A percentile compares a stretch with the other conserved stretches of the same genome.
Evolutionary conservation across 1,284 basidiomycete genomes (phyloP).

Genomic region (Puccinia novopanici): DNA sequence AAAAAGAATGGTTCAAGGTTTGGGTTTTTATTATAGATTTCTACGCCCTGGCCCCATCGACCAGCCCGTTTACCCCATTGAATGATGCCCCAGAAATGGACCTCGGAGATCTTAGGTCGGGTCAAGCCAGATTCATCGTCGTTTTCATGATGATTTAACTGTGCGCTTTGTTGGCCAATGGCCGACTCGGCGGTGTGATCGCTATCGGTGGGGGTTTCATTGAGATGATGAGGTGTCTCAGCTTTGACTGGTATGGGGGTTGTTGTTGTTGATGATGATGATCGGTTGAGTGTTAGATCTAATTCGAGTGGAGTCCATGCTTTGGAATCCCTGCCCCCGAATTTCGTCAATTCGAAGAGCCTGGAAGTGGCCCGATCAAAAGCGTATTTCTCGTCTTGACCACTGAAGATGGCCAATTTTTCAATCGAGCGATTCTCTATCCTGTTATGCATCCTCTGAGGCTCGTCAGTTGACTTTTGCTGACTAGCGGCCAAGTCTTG

Average conservation of each 20-base stretch:
- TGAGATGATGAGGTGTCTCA: background rate
- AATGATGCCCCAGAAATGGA: conserved; percentile 34
- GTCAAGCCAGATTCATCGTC: background rate
- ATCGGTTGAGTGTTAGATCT: background rate
- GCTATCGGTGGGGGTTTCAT: background rate
- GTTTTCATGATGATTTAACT: background rate
- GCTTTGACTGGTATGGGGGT: background rate
- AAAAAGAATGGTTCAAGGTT: background rate
- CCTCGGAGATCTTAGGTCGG: conserved; percentile 18
- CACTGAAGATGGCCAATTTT: conserved; percentile 42
- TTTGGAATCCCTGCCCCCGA: conserved; percentile 29
- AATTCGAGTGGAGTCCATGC: conserved; percentile 38
- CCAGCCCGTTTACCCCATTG: conserved; percentile 45
- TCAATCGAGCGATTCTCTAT: conserved; percentile 1
- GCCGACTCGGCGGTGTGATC: background rate
- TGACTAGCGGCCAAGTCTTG: background rate
- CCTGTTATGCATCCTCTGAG: background rate
- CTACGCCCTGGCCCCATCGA: conserved; percentile 41
- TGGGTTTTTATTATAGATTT: conserved; percentile 1
- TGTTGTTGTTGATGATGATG: background rate
- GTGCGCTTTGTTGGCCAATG: background rate
- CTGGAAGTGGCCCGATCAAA: conserved; percentile 37
- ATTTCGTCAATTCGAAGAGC: conserved; percentile 29
- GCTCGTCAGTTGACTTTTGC: background rate
- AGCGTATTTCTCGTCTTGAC: conserved; percentile 44